phyloP scores from a whole-genome alignment of 495 filamentous ascomycete species.

The Neurospora sp. region DNA sequence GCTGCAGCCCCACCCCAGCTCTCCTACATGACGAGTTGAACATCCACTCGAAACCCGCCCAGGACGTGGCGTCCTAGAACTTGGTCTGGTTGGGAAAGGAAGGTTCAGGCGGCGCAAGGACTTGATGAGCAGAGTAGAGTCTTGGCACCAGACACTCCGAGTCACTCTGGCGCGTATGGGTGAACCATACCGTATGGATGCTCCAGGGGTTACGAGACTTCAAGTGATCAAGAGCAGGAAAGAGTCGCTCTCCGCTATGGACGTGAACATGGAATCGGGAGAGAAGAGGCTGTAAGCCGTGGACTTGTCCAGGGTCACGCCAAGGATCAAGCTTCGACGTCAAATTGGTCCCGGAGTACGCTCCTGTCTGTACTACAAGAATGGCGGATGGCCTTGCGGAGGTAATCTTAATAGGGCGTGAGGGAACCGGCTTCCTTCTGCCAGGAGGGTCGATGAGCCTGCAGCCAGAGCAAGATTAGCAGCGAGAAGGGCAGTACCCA shows the following conservation, averaged over 20 bases:
- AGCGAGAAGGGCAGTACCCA: constrained; percentile 40
- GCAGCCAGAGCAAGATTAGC: constrained; percentile 29
- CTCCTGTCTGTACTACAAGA: constrained; percentile 32
- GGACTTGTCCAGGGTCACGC: constrained; percentile 3
- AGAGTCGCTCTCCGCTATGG: constrained; percentile 2
- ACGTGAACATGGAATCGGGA: constrained; percentile 8
- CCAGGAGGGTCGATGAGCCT: not conserved
- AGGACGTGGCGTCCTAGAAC: not conserved
- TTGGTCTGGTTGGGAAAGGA: not conserved
- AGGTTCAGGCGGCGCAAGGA: not conserved
- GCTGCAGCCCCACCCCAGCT: not conserved
- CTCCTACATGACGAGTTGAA: not conserved
- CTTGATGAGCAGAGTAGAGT: not conserved
- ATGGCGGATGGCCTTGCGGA: constrained; percentile 24
- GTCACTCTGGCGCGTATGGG: not conserved
- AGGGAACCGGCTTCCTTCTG: constrained; percentile 17
- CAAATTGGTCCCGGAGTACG: constrained; percentile 18
- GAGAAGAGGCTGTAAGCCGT: constrained; percentile 13
- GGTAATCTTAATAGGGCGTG: constrained; percentile 37
- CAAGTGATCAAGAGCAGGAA: constrained; percentile 4
- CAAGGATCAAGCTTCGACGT: constrained; percentile 11
- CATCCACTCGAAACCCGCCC: not conserved
- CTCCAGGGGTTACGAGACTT: not conserved
- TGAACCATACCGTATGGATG: not conserved
- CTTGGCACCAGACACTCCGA: not conserved